Conservation (phyloP, 2,329 filamentous ascomycete species). For the Aspergillus pseudoterreus region DNA sequence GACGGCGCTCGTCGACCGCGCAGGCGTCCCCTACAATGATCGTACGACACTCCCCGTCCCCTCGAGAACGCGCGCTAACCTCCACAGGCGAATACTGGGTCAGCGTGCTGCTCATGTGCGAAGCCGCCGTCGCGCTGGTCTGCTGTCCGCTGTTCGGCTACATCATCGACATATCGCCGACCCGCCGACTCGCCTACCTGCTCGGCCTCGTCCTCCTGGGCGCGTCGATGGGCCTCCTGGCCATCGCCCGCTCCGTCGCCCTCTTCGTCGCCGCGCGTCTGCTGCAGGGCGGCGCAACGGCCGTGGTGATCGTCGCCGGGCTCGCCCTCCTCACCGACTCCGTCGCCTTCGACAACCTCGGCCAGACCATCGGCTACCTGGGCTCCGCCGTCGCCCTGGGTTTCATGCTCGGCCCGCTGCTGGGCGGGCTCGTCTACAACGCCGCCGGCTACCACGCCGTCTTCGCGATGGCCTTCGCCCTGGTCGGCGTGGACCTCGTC, state of each 20-base stretch:
- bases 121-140: slow-evolving; percentile 24
- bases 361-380: slow-evolving; percentile 59
- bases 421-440: slow-evolving; percentile 60
- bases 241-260: slow-evolving; percentile 47
- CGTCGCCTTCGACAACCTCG: slow-evolving; percentile 54
- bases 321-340: slow-evolving; percentile 59
- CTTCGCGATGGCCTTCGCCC: slow-evolving; percentile 53
- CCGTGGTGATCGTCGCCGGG: slow-evolving; percentile 59
- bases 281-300: slow-evolving; percentile 56
- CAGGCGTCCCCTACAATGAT: slow-evolving; percentile 20
- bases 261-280: slow-evolving; percentile 52
- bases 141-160: slow-evolving; percentile 28
- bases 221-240: slow-evolving; percentile 54
- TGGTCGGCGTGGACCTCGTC: slow-evolving; percentile 57
- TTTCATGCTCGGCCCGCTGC: slow-evolving; percentile 53
- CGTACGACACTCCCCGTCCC: slow-evolving; percentile 13
- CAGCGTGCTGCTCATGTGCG: slow-evolving; percentile 26
- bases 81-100: slow-evolving; percentile 26
- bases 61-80: not conserved
- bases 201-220: slow-evolving; percentile 52
- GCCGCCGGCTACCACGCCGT: slow-evolving; percentile 57
- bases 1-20: slow-evolving; percentile 22
- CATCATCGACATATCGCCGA: slow-evolving; percentile 23
- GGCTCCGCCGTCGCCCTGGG: slow-evolving; percentile 56
- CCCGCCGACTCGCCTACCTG: slow-evolving; percentile 57